phyloP scores from a whole-genome alignment of 208 protist species.

The Wallacemonas sp. region DNA sequence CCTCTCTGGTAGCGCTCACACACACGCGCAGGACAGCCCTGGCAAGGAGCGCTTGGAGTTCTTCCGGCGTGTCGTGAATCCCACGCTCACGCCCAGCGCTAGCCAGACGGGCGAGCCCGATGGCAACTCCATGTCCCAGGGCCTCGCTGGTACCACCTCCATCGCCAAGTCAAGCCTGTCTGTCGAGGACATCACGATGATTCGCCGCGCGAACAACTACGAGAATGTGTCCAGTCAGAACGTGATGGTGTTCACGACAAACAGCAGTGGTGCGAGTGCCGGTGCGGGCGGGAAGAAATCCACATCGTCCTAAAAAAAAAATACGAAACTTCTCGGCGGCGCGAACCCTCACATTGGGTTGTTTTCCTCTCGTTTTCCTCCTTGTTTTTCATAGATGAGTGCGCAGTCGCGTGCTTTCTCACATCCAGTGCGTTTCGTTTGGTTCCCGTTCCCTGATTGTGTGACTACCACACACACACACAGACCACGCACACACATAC shows the following conservation, averaged over 20 bases:
- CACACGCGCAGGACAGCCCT: no score
- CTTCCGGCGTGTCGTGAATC: slow-evolving; percentile 1
- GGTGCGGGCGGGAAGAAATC: background rate
- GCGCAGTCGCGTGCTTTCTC: no score
- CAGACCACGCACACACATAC: no score
- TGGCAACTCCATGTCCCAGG: background rate
- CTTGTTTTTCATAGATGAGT: slow-evolving; percentile 5
- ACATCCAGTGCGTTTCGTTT: no score
- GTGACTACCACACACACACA: no score
- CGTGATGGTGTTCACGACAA: slow-evolving; percentile 70
- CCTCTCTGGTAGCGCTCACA: no score
- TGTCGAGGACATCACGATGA: slow-evolving; percentile 70
- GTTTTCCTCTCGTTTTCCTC: background rate
- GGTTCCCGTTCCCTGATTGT: no score
- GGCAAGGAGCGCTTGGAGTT: slow-evolving; percentile 2
- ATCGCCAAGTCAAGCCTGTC: slow-evolving; percentile 47
- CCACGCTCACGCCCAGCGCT: background rate
- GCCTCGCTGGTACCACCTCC: slow-evolving; percentile 13
- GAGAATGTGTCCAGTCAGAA: slow-evolving; percentile 74
- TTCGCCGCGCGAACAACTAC: slow-evolving; percentile 82
- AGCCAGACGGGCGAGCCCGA: background rate
- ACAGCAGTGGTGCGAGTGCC: background rate
- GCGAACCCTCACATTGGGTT: no score
- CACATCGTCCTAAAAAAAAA: no score
- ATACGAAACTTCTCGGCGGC: no score